phyloP scores from a whole-genome alignment of 371 early-diverging fungal species.

The Coemansia linderi region DNA sequence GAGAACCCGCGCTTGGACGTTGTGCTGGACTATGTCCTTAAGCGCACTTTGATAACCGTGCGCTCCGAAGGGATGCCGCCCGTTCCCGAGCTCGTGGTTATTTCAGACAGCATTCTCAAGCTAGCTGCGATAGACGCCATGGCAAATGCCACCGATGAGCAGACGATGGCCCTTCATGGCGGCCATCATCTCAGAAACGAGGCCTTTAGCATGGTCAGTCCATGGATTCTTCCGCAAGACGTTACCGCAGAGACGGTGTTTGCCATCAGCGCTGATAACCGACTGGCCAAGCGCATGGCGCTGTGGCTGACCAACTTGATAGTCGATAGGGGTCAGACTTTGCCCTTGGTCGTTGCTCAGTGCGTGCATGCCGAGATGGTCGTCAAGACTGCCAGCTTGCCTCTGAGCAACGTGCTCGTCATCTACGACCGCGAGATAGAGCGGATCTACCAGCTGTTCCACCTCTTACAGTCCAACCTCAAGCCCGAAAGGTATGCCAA shows the following conservation, averaged over 20 bases:
- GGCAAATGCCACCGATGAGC: constrained; percentile 48
- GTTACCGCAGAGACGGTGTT: constrained; percentile 32
- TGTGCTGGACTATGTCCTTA: constrained; percentile 41
- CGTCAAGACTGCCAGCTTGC: constrained; percentile 23
- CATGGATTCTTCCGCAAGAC: constrained; percentile 34
- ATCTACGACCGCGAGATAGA: constrained; percentile 51
- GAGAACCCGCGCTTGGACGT: constrained; percentile 32
- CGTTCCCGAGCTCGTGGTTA: constrained; percentile 28
- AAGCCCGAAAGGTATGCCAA: constrained; percentile 62
- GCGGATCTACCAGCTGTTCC: constrained; percentile 46
- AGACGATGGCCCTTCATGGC: constrained; percentile 44
- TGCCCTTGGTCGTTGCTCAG: constrained; percentile 32
- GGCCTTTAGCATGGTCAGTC: constrained; percentile 50
- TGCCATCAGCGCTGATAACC: constrained; percentile 15
- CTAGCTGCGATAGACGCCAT: constrained; percentile 38
- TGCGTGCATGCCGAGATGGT: constrained; percentile 44
- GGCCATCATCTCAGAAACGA: constrained; percentile 43
- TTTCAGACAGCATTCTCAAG: constrained; percentile 32
- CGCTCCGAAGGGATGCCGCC: constrained; percentile 25
- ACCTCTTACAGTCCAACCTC: constrained; percentile 55
- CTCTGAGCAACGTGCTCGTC: constrained; percentile 34
- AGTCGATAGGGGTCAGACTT: constrained; percentile 13
- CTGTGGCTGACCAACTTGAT: constrained; percentile 39
- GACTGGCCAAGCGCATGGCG: constrained; percentile 38
- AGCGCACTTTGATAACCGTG: constrained; percentile 26